Evolutionary conservation across 1,139 yeast species (phyloP).

Genomic region (Scheffersomyces quercinus): DNA sequence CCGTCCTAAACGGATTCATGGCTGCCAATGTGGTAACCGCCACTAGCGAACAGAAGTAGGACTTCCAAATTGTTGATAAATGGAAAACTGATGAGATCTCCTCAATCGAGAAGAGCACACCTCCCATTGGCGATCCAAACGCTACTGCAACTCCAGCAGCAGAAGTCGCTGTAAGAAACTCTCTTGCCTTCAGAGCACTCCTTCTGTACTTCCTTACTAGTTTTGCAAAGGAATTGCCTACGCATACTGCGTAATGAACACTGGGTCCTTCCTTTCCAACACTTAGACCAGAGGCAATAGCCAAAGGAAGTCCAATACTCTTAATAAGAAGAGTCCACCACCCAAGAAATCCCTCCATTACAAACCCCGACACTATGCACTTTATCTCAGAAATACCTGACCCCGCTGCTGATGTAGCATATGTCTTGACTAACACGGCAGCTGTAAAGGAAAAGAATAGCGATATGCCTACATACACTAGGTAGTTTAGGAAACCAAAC

Average conservation of each 20-base stretch:
- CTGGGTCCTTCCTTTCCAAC: conserved; percentile 88
- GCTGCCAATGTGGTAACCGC: conserved; percentile 79
- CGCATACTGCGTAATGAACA: conserved; percentile 84
- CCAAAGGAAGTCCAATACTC: conserved; percentile 78
- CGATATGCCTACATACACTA: conserved; percentile 61
- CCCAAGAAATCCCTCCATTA: conserved; percentile 74
- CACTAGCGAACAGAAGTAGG: conserved; percentile 86
- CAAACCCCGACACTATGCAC: conserved; percentile 91
- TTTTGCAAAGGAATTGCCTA: conserved; percentile 65
- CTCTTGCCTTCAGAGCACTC: conserved; percentile 54
- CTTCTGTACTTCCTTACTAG: conserved; percentile 46
- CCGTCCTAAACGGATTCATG: conserved; percentile 89
- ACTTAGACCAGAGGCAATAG: conserved; percentile 79
- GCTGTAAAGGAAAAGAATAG: conserved; percentile 62
- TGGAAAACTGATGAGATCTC: conserved; percentile 75
- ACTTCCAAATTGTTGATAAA: conserved; percentile 82
- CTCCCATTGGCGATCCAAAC: conserved; percentile 74
- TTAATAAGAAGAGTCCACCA: conserved; percentile 74
- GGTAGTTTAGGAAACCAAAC: conserved; percentile 48
- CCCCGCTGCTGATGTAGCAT: conserved; percentile 93
- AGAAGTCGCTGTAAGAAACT: conserved; percentile 58
- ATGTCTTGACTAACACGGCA: conserved; percentile 64
- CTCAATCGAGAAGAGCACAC: conserved; percentile 69
- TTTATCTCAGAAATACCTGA: conserved; percentile 97
- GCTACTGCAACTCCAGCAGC: conserved; percentile 79